Percentiles rank a stretch among this genome's conserved stretches.
These are phyloP conservation scores for Emiliania huxleyi DNA, from an alignment of 78 protist species.

Conservation along the genomic window DNA sequence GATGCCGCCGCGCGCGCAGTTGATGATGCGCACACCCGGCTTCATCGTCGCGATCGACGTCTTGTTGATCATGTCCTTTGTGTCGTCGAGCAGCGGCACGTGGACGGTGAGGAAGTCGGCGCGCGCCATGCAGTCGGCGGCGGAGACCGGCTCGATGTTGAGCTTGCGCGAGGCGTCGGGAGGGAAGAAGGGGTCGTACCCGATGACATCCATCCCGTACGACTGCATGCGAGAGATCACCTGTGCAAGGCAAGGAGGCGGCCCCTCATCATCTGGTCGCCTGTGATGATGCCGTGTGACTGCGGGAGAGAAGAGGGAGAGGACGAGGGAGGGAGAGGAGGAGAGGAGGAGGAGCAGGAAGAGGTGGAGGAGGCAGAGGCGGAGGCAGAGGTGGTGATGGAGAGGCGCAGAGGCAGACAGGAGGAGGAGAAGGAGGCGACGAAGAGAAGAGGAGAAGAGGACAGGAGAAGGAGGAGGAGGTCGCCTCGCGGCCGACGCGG, in stretches of 20 bases:
- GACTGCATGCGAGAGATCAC: constrained; percentile 22
- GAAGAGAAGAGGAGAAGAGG: too few relatives aligned
- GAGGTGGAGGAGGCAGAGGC: too few relatives aligned
- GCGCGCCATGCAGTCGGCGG: neutral
- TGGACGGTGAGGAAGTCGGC: constrained; percentile 51
- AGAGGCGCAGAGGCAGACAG: too few relatives aligned
- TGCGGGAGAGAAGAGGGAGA: too few relatives aligned
- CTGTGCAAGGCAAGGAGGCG: too few relatives aligned
- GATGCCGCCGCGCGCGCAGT: constrained; percentile 59
- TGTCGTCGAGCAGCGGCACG: constrained; percentile 30
- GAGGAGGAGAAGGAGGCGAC: too few relatives aligned
- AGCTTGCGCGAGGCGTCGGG: neutral
- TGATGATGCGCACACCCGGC: constrained; percentile 35
- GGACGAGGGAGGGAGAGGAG: too few relatives aligned
- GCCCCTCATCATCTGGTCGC: too few relatives aligned
- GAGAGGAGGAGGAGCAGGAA: too few relatives aligned
- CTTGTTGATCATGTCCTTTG: constrained; percentile 16
- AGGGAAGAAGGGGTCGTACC: constrained; percentile 53
- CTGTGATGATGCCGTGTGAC: too few relatives aligned
- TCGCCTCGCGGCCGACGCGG: constrained; percentile 51
- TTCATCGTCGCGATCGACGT: constrained; percentile 5
- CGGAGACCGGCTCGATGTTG: constrained; percentile 2
- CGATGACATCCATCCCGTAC: neutral
- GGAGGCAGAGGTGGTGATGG: too few relatives aligned
- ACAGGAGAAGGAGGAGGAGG: too few relatives aligned